phyloP scores from a whole-genome alignment of 331 rosid genomes.

The Rosa hybrid region DNA sequence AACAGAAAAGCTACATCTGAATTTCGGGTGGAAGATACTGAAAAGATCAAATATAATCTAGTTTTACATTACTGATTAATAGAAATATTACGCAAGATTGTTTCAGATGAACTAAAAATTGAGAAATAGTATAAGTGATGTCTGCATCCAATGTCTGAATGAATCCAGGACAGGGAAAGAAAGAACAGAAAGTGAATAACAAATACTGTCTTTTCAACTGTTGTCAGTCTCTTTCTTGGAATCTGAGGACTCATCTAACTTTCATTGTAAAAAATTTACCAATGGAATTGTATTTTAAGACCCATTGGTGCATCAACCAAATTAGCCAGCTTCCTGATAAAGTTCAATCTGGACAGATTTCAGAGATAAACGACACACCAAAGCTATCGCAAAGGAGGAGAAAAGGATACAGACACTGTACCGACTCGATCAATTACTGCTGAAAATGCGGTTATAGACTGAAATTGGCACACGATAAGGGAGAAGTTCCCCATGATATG shows the following conservation, averaged over 20 bases:
- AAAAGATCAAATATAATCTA: background rate
- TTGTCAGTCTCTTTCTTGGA: background rate
- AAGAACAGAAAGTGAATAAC: background rate
- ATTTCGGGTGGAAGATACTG: background rate
- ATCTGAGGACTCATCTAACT: background rate
- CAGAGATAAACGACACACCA: background rate
- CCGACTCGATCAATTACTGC: constrained; percentile 96
- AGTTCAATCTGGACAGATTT: constrained; percentile 1
- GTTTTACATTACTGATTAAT: background rate
- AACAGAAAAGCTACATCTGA: background rate
- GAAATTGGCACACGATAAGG: constrained; percentile 86
- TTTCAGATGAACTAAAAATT: background rate
- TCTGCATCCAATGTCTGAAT: background rate
- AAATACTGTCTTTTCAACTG: background rate
- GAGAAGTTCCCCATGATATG: constrained; percentile 92
- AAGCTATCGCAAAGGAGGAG: constrained; percentile 21
- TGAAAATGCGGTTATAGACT: constrained; percentile 90
- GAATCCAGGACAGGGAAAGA: background rate
- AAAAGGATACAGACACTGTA: constrained; percentile 31
- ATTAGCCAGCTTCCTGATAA: background rate
- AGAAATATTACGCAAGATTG: background rate
- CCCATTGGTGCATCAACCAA: background rate
- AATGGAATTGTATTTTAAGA: background rate
- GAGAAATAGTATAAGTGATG: background rate
- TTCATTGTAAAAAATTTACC: background rate